Base-by-base conservation (phyloP, 257 asterid genomes). In the Ajuga chamaepitys region DNA sequence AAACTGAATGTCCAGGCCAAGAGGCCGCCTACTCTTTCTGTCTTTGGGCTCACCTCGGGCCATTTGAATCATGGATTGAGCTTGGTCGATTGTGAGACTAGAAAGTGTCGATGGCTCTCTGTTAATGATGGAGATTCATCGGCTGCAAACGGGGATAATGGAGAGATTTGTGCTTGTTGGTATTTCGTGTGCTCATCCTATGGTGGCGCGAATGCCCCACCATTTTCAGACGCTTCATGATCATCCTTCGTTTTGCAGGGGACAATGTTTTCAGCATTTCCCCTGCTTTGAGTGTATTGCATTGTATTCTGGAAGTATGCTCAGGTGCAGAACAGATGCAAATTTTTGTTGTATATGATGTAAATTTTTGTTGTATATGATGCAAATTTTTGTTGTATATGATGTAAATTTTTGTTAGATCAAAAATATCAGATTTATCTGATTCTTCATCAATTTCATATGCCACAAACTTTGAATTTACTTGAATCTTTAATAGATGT, bases 171-270 rank as follows among this genome's bases (percentile, higher is more conserved):
- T 88, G 11, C 83, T 74, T 1, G 95, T 91, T 55, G 98, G 96
- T 26, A 79, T 91, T 56, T 65, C 88, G 14, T 91, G 96, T 25
- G 91, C 96, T n/a, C 96, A 91, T 67, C 91, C 88, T 5, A 86
- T 91, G 98, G 98, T 91, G 75, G 94, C 98, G 8, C 14, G 88
- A n/a, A 74, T n/a, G 98, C 86, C 96, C 96, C 4, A 91, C 95
- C 11, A 88, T 91, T 60, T 53, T 66, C 97, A 95, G 1, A 79
- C 82, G 5, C 95, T 91, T 41, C 75, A 83, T 1, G 85, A 88
- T 0, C 95, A 86, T 67, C 90, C 87, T 45, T 79, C 88, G 3
- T 83, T 85, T 65, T 67, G n/a, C n/a, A n/a, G n/a, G 59, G 25
- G 72, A 26, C 11, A 26, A 48, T 55, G 72, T 50, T 65, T 87